Conservation (phyloP, 495 filamentous ascomycete species). For the Penicillium ochrochloron region DNA sequence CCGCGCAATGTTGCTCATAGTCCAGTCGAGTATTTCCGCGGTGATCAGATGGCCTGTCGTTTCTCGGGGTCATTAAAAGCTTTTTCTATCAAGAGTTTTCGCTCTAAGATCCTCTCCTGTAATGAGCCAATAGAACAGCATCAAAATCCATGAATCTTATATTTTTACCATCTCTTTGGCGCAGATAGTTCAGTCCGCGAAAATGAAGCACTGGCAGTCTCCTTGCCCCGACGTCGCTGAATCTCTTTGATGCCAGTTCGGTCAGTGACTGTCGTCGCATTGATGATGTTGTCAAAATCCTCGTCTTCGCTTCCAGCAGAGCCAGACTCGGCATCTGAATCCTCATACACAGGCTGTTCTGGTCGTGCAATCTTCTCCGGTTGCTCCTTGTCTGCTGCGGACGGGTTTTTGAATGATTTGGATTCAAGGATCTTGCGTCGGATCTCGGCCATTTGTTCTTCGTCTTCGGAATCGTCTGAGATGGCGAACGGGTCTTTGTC, state of each 20-base stretch:
- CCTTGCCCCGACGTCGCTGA: slow-evolving; percentile 49
- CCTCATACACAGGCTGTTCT: slow-evolving; percentile 46
- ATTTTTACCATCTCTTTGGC: slow-evolving; percentile 59
- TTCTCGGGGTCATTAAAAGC: too few relatives aligned
- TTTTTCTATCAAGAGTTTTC: background rate
- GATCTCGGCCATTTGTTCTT: slow-evolving; percentile 92
- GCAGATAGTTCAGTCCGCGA: slow-evolving; percentile 64
- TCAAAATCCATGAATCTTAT: background rate
- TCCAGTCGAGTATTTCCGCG: background rate
- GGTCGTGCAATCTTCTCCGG: slow-evolving; percentile 62
- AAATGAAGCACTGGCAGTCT: slow-evolving; percentile 61
- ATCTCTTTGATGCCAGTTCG: slow-evolving; percentile 72
- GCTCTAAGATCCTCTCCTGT: background rate
- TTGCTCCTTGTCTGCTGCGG: slow-evolving; percentile 53
- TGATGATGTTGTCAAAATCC: slow-evolving; percentile 87
- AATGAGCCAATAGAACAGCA: background rate
- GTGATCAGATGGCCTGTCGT: too few relatives aligned
- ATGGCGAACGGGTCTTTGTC: slow-evolving; percentile 71
- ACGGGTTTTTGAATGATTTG: slow-evolving; percentile 77
- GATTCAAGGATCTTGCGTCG: slow-evolving; percentile 81
- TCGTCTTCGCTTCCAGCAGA: slow-evolving; percentile 71
- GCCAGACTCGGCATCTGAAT: slow-evolving; percentile 75
- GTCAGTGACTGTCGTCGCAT: slow-evolving; percentile 85
- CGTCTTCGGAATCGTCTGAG: slow-evolving; percentile 76
- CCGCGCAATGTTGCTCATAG: background rate